phyloP scores from a whole-genome alignment of 495 filamentous ascomycete species.

The Penicillium cinerascens region DNA sequence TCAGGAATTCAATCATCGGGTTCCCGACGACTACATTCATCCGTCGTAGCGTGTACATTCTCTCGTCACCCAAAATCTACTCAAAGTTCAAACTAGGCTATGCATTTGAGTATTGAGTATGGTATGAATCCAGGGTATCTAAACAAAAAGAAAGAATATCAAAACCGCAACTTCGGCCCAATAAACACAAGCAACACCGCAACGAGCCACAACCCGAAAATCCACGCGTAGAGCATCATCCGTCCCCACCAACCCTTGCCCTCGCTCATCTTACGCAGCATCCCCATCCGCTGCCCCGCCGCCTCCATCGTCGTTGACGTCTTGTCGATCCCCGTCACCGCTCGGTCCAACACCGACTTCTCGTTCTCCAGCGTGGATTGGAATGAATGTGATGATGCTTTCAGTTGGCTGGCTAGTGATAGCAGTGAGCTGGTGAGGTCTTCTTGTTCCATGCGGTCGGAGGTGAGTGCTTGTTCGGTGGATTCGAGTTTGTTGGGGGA shows the following conservation, averaged over 20 bases:
- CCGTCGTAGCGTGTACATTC: no score
- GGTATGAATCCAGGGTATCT: conserved; percentile 8
- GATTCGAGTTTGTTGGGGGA: conserved; percentile 28
- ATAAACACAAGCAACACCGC: conserved; percentile 74
- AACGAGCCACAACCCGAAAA: conserved; percentile 72
- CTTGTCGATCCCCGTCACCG: conserved; percentile 69
- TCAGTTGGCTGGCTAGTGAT: conserved; percentile 71
- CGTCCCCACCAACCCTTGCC: conserved; percentile 84
- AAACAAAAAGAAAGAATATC: conserved; percentile 11
- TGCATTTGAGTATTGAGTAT: neutral
- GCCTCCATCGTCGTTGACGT: conserved; percentile 71
- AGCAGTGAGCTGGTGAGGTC: conserved; percentile 77
- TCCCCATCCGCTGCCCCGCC: conserved; percentile 69
- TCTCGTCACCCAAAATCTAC: no score
- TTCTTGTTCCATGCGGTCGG: conserved; percentile 78
- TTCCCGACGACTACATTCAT: conserved; percentile 13
- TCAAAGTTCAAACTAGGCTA: neutral
- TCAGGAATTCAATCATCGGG: conserved; percentile 31
- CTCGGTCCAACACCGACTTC: conserved; percentile 62
- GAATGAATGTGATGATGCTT: conserved; percentile 68
- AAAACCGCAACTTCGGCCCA: conserved; percentile 83
- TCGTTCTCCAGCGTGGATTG: conserved; percentile 67
- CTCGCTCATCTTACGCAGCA: conserved; percentile 70
- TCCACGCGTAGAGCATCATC: conserved; percentile 79
- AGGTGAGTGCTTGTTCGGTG: conserved; percentile 66